phyloP scores from a whole-genome alignment of 148 eudicot species.

The Mesembryanthemum crystallinum region DNA sequence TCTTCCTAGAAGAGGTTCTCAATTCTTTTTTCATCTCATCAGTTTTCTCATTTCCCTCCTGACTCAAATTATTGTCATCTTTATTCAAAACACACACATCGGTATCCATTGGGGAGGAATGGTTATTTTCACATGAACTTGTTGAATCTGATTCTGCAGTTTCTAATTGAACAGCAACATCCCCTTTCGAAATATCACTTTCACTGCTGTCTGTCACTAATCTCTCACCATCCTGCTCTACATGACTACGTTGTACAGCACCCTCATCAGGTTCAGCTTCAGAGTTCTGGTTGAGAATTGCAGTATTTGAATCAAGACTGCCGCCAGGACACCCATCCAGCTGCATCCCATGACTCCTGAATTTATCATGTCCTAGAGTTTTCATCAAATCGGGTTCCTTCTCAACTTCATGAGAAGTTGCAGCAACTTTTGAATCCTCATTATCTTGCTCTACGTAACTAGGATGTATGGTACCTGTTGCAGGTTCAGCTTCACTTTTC shows the following conservation, averaged over 20 bases:
- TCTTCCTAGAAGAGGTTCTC: slow-evolving; percentile 17
- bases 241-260: slow-evolving; percentile 1
- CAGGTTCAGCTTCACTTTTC: slow-evolving; percentile 5
- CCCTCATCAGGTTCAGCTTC: neutral
- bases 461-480: neutral
- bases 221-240: neutral
- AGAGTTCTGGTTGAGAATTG: neutral
- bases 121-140: neutral
- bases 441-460: neutral
- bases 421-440: neutral
- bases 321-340: slow-evolving; percentile 6
- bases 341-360: slow-evolving; percentile 18
- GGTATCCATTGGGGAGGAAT: slow-evolving; percentile 4
- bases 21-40: slow-evolving; percentile 8
- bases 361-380: slow-evolving; percentile 11
- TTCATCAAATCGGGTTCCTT: slow-evolving; percentile 3
- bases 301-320: slow-evolving; percentile 14
- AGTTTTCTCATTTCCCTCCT: slow-evolving; percentile 6
- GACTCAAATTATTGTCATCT: neutral
- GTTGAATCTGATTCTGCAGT: slow-evolving; percentile 1
- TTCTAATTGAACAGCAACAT: neutral
- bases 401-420: slow-evolving; percentile 3
- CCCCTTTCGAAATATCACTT: slow-evolving; percentile 8
- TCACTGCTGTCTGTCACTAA: slow-evolving; percentile 1
- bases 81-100: neutral